Evolutionary conservation across 2,329 filamentous ascomycete species (phyloP).

Genomic region (Colletotrichum destructivum): DNA sequence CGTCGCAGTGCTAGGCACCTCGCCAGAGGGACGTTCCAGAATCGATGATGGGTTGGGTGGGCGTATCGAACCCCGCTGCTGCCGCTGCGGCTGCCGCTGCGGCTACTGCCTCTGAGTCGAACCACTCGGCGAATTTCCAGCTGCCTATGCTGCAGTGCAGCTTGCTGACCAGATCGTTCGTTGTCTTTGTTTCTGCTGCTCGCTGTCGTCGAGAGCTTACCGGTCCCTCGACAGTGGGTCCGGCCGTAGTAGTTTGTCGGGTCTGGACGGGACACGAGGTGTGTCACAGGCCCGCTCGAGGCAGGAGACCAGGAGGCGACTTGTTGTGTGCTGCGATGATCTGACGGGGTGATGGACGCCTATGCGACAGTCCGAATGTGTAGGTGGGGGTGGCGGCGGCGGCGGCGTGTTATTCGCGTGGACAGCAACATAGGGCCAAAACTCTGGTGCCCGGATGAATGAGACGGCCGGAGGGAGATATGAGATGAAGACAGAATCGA

Average conservation of each 20-base stretch:
- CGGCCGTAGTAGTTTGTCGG: slow-evolving; percentile 6
- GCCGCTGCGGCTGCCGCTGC: not conserved
- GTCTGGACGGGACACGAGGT: slow-evolving; percentile 13
- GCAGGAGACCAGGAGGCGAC: slow-evolving; percentile 6
- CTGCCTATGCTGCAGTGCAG: slow-evolving; percentile 10
- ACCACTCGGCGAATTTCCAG: slow-evolving; percentile 38
- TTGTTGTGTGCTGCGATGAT: not conserved
- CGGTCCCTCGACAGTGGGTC: slow-evolving; percentile 15
- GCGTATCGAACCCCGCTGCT: slow-evolving; percentile 7
- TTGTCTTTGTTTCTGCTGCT: not conserved
- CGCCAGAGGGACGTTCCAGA: slow-evolving; percentile 6
- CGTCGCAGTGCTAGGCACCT: slow-evolving; percentile 33
- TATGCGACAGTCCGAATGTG: slow-evolving; percentile 31
- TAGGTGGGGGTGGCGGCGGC: slow-evolving; percentile 6
- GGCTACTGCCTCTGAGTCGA: slow-evolving; percentile 6
- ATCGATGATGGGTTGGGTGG: slow-evolving; percentile 4
- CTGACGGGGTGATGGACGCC: slow-evolving; percentile 10
- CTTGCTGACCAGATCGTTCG: slow-evolving; percentile 12
- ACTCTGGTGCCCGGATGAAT: not conserved
- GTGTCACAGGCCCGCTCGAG: slow-evolving; percentile 3
- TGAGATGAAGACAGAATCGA: not conserved
- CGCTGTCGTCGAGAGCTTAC: not conserved
- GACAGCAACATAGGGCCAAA: slow-evolving; percentile 30
- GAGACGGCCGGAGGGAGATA: not conserved
- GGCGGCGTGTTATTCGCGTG: slow-evolving; percentile 13